These are phyloP conservation scores for Hypoxylon lenormandii DNA, from an alignment of 495 filamentous ascomycete genomes.

Conservation along the genomic window DNA sequence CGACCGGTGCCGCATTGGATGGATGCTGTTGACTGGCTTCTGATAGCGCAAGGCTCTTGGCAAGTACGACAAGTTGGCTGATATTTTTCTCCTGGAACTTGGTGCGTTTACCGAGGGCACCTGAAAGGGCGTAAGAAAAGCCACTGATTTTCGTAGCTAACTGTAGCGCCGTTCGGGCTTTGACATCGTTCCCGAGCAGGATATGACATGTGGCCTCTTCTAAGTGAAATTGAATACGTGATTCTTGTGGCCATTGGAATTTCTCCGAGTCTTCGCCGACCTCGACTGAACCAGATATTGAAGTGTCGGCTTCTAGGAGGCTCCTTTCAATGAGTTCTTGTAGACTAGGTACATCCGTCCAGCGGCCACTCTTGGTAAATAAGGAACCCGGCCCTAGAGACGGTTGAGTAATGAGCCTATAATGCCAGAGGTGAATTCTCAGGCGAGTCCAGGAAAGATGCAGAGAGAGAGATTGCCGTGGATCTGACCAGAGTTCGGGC, in stretches of 20 bases:
- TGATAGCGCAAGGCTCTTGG: conserved; percentile 69
- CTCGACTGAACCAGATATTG: conserved; percentile 53
- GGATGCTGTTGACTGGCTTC: background rate
- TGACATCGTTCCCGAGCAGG: conserved; percentile 83
- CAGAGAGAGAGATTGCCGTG: conserved; percentile 26
- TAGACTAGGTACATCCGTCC: conserved; percentile 64
- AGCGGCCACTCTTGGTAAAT: conserved; percentile 58
- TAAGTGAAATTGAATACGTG: conserved; percentile 73
- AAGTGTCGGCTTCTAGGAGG: conserved; percentile 39
- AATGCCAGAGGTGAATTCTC: conserved; percentile 84
- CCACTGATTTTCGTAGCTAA: conserved; percentile 71
- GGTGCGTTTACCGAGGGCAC: conserved; percentile 88
- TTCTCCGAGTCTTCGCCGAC: conserved; percentile 50
- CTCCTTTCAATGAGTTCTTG: conserved; percentile 61
- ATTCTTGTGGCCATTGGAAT: conserved; percentile 52
- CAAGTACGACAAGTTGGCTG: conserved; percentile 91
- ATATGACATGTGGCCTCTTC: conserved; percentile 86
- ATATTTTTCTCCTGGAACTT: conserved; percentile 89
- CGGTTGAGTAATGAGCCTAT: conserved; percentile 83
- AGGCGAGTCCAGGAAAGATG: conserved; percentile 67
- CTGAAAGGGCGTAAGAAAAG: conserved; percentile 86
- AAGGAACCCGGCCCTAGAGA: conserved; percentile 66
- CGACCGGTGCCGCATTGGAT: conserved; percentile 64
- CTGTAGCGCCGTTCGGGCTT: conserved; percentile 76
- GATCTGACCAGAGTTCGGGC: conserved; percentile 14